Base-by-base conservation (phyloP, 1,139 yeast genomes). In the Magnusiomyces suaveolens region DNA sequence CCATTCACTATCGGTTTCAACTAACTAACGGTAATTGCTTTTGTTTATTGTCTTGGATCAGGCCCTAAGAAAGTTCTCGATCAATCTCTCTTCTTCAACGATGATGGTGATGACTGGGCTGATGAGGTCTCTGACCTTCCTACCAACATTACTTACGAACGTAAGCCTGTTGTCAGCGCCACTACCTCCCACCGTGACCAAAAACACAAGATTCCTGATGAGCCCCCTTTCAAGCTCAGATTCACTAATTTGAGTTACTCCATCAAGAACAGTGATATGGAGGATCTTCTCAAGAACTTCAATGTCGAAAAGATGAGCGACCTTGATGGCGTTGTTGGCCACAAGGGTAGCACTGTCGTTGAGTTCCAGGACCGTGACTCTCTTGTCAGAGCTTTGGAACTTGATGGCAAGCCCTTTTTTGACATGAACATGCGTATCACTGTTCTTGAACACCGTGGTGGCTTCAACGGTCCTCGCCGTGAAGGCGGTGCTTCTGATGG, bases 161-260 rank as follows among this genome's bases (percentile, higher is more conserved):
- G 53, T n/a, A 20, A 33, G 43, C 50, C 50, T 14, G 23, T 8
- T 20, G 14, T 16, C 20, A 2, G 32, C 20, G 14, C 50, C 20
- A n/a, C 54, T 23, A 38, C 54, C 41, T 10, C 52, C 38, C 25
- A 48, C 23, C 49, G 47, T 43, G 52, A 47, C 52, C 49, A 76
- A 60, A 92, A 83, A 65, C 85, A 74, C 65, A 96, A 96, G 48
- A 77, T 94, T 59, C 99, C 99, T 51, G 95, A 89, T 65, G 78
- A 75, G 54, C 90, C 97, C 33, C 99, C 99, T 55, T 94, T 73
- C 76, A 85, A 87, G 66, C 97, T 96, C 23, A 81, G 89, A 70
- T 78, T 92, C 63, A 81, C 82, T 66, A 89, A 90, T 72, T 79
- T 94, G 67, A 89, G 96, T 57, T 87, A 88, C 83, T 92, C 86